Percentiles rank a stretch among this genome's conserved stretches.
Conservation (phyloP, 2,329 filamentous ascomycete species). For the Ceratocystis lukuohia region DNA sequence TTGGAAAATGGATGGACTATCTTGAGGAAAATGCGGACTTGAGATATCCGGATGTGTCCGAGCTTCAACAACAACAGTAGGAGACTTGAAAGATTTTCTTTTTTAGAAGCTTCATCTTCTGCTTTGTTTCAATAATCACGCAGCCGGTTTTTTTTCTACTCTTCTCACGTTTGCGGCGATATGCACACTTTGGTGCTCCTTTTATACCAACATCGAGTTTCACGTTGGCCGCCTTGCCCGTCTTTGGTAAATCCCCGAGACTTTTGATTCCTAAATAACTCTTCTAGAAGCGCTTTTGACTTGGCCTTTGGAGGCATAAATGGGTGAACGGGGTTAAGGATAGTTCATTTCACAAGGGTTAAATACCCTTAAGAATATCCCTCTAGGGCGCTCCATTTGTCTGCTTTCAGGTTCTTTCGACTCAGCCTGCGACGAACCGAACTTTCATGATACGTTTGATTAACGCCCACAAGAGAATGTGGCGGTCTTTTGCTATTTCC, state of each 20-base stretch:
- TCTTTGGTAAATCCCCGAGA: constrained; percentile 6
- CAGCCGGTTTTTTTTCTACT: background rate
- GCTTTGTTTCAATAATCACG: background rate
- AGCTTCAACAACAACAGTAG: constrained; percentile 23
- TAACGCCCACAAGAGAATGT: background rate
- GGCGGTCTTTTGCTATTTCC: background rate
- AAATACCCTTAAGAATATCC: background rate
- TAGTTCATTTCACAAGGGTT: background rate
- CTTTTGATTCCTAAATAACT: background rate
- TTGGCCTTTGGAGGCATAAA: background rate
- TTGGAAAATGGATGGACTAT: constrained; percentile 83
- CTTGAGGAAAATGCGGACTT: constrained; percentile 83
- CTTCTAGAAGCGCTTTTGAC: background rate
- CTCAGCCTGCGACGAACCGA: background rate
- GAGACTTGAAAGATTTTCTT: background rate
- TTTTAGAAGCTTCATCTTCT: background rate
- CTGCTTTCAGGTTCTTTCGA: background rate
- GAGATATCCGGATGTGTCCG: constrained; percentile 61
- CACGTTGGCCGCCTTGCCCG: background rate
- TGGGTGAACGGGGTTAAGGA: background rate
- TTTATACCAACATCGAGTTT: constrained; percentile 2
- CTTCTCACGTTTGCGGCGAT: background rate
- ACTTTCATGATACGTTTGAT: background rate
- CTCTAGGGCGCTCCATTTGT: background rate
- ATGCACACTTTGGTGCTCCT: background rate